These are phyloP conservation scores for Pholiota molesta DNA, from an alignment of 768 basidiomycete species.

Conservation along the genomic window DNA sequence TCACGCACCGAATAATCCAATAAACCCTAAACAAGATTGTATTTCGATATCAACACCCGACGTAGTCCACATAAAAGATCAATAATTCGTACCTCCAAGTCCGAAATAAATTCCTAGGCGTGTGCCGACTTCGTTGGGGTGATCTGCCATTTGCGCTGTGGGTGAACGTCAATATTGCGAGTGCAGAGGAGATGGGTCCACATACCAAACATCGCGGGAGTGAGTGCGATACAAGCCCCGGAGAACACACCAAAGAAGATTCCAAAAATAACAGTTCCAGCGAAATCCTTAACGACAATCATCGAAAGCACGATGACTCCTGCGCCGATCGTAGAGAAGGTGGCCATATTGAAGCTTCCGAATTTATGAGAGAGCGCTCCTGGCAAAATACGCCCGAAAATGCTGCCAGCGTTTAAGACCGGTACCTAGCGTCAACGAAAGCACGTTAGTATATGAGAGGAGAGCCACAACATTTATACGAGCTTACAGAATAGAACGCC, in stretches of 20 bases:
- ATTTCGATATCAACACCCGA: not conserved
- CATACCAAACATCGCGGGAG: conserved; percentile 34
- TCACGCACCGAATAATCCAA: conserved; percentile 38
- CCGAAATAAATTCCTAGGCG: conserved; percentile 50
- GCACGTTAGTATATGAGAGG: not conserved
- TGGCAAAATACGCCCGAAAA: conserved; percentile 54
- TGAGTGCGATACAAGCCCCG: conserved; percentile 40
- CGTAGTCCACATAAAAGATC: not conserved
- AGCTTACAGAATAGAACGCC: conserved; percentile 52
- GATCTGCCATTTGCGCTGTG: conserved; percentile 36
- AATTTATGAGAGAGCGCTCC: conserved; percentile 41
- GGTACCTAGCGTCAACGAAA: conserved; percentile 37
- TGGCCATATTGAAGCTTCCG: conserved; percentile 48
- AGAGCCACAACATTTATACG: not conserved
- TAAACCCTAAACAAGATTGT: conserved; percentile 21
- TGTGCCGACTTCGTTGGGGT: conserved; percentile 49
- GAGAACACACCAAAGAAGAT: conserved; percentile 47
- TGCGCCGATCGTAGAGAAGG: conserved; percentile 34
- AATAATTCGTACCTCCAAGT: conserved; percentile 35
- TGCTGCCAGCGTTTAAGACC: conserved; percentile 53
- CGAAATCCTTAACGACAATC: conserved; percentile 36
- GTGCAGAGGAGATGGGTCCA: not conserved
- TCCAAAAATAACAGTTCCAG: conserved; percentile 41
- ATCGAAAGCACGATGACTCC: conserved; percentile 43
- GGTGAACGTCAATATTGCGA: not conserved